Evolutionary conservation across 495 filamentous ascomycete genomes (phyloP), one percentile per base, ranked within the genome.

Genomic region (Tirmania nivea): DNA sequence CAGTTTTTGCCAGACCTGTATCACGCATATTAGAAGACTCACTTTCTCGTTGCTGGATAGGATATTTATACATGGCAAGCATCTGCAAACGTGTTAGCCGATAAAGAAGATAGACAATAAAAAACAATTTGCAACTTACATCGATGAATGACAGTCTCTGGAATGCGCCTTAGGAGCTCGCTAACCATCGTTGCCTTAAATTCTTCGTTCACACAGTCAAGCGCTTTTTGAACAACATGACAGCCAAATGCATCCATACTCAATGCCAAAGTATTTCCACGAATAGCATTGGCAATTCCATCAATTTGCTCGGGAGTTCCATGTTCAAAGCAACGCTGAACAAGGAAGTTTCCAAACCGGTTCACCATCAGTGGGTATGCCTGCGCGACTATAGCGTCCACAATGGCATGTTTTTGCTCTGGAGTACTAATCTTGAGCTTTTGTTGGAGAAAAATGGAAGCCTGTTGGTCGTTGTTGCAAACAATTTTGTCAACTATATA

Each of bases 401-500:
- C 84, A 52, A 97, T 95, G 52, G 94, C 87, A 61, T 83, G 92
- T 65, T 94, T 96, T 68, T 96, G 92, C 63, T 96, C 89, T 0
- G 79, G 73, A 10, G 90, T 95, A 52, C 86, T 87, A 54, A 95
- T 84, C 70, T 97, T 97, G 55, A 97, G 83, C 71, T 97, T 97
- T 68, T 97, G 92, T 66, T 97, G 90, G 25, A 97, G 70, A 67
- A 97, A 96, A 58, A 97, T 96, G 1, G 92, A 96, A 14, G 90
- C 92, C 68, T 97, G 90, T 64, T 97, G 90, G 61, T 97, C 90
- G 64, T 96, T 96, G 69, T 85, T 94, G 79, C 86, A 93, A 52
- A 96, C 86, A 64, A 97, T 97, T 72, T 96, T 97, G 68, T 96
- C 92, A 37, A 97, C 89, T 58, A 97, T 96, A 63, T 94, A 94